These are phyloP conservation scores for Xerocomellus dryophilus DNA, from an alignment of 768 basidiomycete genomes.

Conservation along the genomic window DNA sequence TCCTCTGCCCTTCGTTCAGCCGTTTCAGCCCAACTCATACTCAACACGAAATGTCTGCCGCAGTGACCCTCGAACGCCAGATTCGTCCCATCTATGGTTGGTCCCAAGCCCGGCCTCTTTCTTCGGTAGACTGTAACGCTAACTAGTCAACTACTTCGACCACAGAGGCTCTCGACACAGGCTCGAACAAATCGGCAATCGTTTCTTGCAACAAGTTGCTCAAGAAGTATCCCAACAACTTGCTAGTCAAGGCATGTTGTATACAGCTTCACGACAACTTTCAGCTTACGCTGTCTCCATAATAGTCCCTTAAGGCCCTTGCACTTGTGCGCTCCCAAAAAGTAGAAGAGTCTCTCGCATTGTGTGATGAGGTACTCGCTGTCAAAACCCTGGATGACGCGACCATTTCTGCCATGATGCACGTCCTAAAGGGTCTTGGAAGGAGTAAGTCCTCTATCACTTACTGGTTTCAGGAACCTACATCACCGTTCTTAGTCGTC, in stretches of 20 bases:
- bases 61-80: slow-evolving; percentile 69
- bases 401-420: slow-evolving; percentile 77
- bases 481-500: slow-evolving; percentile 43
- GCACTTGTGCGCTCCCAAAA: slow-evolving; percentile 83
- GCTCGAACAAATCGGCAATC: slow-evolving; percentile 83
- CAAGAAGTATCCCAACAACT: slow-evolving; percentile 78
- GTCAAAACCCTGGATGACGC: slow-evolving; percentile 70
- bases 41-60: slow-evolving; percentile 43
- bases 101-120: slow-evolving; percentile 14
- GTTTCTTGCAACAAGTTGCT: slow-evolving; percentile 83
- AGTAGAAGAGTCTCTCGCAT: slow-evolving; percentile 73
- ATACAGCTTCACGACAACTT: not conserved
- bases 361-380: slow-evolving; percentile 80
- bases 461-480: not conserved
- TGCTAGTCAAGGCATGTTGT: slow-evolving; percentile 59
- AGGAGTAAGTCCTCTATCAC: slow-evolving; percentile 42
- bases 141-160: not conserved
- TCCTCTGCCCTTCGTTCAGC: slow-evolving; percentile 2
- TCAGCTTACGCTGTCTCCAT: slow-evolving; percentile 12
- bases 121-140: not conserved
- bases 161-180: slow-evolving; percentile 80
- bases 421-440: slow-evolving; percentile 75
- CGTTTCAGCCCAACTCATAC: not conserved
- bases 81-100: slow-evolving; percentile 82
- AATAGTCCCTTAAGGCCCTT: slow-evolving; percentile 77